Conservation (phyloP, 805 yeast genomes). For the Candida argentea region DNA sequence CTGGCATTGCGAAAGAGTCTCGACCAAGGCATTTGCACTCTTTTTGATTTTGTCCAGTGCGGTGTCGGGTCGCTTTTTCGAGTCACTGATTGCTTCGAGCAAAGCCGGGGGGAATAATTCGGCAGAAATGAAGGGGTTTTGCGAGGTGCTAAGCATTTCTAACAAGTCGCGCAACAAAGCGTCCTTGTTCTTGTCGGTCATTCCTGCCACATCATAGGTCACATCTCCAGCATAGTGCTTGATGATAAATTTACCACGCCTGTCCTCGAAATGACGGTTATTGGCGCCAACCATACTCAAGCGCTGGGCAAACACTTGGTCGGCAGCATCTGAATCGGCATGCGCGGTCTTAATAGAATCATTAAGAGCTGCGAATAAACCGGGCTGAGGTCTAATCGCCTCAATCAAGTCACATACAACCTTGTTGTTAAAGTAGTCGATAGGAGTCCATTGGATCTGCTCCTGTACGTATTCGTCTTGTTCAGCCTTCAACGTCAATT, state of each 20-base stretch:
- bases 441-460: slow-evolving; percentile 95
- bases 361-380: slow-evolving; percentile 89
- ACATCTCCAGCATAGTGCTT: slow-evolving; percentile 99
- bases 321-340: slow-evolving; percentile 95
- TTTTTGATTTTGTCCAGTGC: slow-evolving; percentile 91
- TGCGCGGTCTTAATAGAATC: slow-evolving; percentile 98
- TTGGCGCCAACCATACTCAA: slow-evolving; percentile 66
- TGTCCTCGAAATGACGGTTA: slow-evolving; percentile 81
- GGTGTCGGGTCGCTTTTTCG: slow-evolving; percentile 82
- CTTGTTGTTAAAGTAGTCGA: slow-evolving; percentile 90
- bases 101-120: slow-evolving; percentile 31
- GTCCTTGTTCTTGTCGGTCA: slow-evolving; percentile 97
- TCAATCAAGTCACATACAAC: slow-evolving; percentile 96
- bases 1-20: slow-evolving; percentile 79
- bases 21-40: slow-evolving; percentile 85
- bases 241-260: slow-evolving; percentile 78
- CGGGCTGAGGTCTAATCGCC: slow-evolving; percentile 82
- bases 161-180: slow-evolving; percentile 81
- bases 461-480: slow-evolving; percentile 96
- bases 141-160: slow-evolving; percentile 65
- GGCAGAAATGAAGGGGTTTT: slow-evolving; percentile 58
- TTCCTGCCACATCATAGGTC: slow-evolving; percentile 74
- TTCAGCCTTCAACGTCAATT: slow-evolving; percentile 89
- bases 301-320: slow-evolving; percentile 90
- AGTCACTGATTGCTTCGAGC: slow-evolving; percentile 32